Percentiles rank a stretch among this genome's conserved stretches.
Conservation (phyloP, 345 rosid genomes). For the Triadica sebifera region DNA sequence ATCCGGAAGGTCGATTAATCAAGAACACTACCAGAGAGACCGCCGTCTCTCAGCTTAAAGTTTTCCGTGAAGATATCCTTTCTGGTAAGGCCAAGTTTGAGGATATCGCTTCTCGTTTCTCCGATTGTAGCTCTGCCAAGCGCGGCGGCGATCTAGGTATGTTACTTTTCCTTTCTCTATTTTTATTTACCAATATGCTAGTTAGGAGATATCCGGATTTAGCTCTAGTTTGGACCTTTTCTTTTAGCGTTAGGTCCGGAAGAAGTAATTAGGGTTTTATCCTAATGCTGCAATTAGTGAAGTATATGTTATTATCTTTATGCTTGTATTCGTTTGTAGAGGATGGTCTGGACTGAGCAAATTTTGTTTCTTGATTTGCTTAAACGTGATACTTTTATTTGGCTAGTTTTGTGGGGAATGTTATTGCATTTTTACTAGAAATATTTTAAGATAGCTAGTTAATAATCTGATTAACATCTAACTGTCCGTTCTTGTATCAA, state of each 20-base stretch:
- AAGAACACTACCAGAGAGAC: conserved; percentile 58
- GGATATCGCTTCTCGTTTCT: conserved; percentile 68
- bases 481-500: neutral
- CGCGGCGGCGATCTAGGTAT: conserved; percentile 96
- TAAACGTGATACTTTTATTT: neutral
- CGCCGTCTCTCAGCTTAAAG: conserved; percentile 71
- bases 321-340: neutral
- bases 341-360: neutral
- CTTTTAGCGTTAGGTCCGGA: neutral
- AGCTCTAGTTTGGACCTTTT: neutral
- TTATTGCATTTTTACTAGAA: neutral
- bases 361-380: neutral
- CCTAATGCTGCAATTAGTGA: neutral
- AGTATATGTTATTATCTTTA: neutral
- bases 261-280: neutral
- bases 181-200: neutral
- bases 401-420: neutral
- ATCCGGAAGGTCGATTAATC: conserved; percentile 84
- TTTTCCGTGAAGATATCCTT: conserved; percentile 69
- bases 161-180: conserved; percentile 5
- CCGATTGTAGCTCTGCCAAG: conserved; percentile 96
- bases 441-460: neutral
- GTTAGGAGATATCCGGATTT: neutral
- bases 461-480: neutral
- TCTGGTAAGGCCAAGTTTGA: conserved; percentile 77